Evolutionary conservation across 2,329 filamentous ascomycete species (phyloP).

Genomic region (Talaromyces sp.): DNA sequence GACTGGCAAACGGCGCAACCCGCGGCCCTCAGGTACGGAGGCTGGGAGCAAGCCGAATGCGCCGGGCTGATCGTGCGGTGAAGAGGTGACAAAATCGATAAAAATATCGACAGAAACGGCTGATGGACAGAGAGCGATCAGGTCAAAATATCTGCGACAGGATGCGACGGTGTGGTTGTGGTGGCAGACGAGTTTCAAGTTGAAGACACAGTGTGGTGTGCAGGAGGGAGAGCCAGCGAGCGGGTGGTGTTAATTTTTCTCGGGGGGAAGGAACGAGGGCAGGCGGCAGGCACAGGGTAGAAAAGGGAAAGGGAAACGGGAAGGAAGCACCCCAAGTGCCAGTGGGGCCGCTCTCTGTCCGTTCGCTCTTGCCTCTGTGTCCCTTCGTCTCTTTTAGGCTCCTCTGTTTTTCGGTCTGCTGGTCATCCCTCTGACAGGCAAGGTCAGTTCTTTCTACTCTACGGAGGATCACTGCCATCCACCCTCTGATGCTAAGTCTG

Average conservation of each 20-base stretch:
- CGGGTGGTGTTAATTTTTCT: conserved; percentile 7
- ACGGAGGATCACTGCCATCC: not conserved
- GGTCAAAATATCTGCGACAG: not conserved
- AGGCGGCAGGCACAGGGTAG: not conserved
- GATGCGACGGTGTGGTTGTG: conserved; percentile 16
- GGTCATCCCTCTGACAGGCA: not conserved
- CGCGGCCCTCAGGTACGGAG: conserved; percentile 13
- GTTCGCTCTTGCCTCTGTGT: not conserved
- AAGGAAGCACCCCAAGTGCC: conserved; percentile 9
- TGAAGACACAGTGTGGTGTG: not conserved
- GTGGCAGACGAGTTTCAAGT: not conserved
- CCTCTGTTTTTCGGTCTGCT: not conserved
- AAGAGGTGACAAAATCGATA: not conserved
- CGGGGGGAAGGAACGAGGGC: conserved; percentile 8
- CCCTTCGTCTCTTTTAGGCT: not conserved
- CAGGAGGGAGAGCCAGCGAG: conserved; percentile 1
- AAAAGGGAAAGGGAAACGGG: conserved; percentile 1
- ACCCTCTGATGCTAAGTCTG: not conserved
- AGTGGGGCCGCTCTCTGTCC: conserved; percentile 5
- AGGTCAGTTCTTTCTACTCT: not conserved
- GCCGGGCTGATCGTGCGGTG: conserved; percentile 7
- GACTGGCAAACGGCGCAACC: conserved; percentile 13
- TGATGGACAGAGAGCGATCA: conserved; percentile 7
- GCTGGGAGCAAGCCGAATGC: conserved; percentile 18
- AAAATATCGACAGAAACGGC: not conserved